Percentiles rank a stretch among this genome's conserved stretches.
Conservation (phyloP, 1,284 basidiomycete genomes). For the Ceratobasidium papillatum region DNA sequence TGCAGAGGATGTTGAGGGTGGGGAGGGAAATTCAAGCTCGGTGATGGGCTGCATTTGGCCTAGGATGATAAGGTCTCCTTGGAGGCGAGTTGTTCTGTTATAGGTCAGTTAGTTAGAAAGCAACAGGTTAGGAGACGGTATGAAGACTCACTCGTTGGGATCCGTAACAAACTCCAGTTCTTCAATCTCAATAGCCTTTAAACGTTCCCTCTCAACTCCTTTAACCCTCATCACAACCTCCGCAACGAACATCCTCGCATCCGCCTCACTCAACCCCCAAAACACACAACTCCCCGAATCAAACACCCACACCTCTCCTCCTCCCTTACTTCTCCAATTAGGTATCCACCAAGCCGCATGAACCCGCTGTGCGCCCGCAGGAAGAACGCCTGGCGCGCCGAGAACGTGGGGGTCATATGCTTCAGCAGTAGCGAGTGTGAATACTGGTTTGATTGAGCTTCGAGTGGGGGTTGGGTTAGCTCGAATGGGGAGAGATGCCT, state of each 20-base stretch:
- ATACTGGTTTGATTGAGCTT: conserved; percentile 73
- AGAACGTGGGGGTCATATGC: conserved; percentile 71
- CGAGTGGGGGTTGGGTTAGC: conserved; percentile 80
- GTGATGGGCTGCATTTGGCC: conserved; percentile 69
- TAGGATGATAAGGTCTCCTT: conserved; percentile 90
- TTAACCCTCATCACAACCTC: conserved; percentile 64
- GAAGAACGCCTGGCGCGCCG: conserved; percentile 57
- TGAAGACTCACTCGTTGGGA: conserved; percentile 73
- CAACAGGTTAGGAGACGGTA: conserved; percentile 7
- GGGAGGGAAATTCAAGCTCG: conserved; percentile 51
- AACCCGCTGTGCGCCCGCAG: conserved; percentile 62
- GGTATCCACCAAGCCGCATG: conserved; percentile 83
- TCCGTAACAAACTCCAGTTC: conserved; percentile 91
- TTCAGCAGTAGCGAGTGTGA: conserved; percentile 80
- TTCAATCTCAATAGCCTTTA: conserved; percentile 82
- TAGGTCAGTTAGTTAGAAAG: conserved; percentile 35
- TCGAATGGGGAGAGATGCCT: conserved; percentile 79
- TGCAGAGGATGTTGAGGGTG: conserved; percentile 53
- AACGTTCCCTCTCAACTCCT: conserved; percentile 66
- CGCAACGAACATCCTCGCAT: conserved; percentile 71
- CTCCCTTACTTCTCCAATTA: conserved; percentile 52
- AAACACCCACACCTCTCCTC: conserved; percentile 90
- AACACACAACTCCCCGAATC: conserved; percentile 85
- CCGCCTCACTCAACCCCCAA: conserved; percentile 87
- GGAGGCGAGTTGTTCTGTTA: conserved; percentile 77